Conservation (phyloP, 139 green algal genomes). For the Chlamydomonas incerta region DNA sequence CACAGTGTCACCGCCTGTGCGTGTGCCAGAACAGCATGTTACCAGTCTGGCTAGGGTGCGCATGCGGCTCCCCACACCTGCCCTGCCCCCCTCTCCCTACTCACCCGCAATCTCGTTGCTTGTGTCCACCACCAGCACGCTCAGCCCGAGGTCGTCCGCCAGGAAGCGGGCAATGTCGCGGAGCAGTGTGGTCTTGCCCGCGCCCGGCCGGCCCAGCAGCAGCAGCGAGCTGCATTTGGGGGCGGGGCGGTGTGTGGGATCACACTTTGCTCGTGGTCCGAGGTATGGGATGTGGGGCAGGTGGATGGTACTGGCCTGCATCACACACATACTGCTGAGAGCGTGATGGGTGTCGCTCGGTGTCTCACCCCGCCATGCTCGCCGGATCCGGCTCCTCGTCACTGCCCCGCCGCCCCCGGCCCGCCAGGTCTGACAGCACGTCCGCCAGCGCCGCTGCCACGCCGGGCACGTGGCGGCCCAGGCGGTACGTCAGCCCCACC, state of each 20-base stretch:
- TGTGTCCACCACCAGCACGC: slow-evolving; percentile 72
- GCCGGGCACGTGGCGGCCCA: not conserved
- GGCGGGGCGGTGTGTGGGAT: too few species aligned
- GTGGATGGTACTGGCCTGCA: too few species aligned
- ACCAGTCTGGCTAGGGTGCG: too few species aligned
- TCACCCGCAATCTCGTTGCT: slow-evolving; percentile 63
- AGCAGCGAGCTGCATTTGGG: slow-evolving; percentile 29
- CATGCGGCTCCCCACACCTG: too few species aligned
- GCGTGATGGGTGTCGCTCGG: too few species aligned
- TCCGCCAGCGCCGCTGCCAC: slow-evolving; percentile 56
- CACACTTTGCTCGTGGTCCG: too few species aligned
- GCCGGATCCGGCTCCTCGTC: too few species aligned
- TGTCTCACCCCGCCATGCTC: too few species aligned
- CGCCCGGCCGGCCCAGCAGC: slow-evolving; percentile 39
- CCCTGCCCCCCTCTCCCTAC: not conserved
- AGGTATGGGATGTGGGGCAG: too few species aligned
- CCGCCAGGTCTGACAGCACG: slow-evolving; percentile 59
- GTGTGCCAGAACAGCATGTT: not conserved
- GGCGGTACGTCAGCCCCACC: not conserved
- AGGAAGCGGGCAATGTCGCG: slow-evolving; percentile 59
- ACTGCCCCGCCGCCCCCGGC: not conserved
- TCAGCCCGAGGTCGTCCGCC: slow-evolving; percentile 36
- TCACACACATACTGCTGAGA: too few species aligned
- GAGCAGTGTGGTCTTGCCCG: slow-evolving; percentile 73
- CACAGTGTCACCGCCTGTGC: slow-evolving; percentile 63